phyloP scores from a whole-genome alignment of 140 eudicot genomes.

The Oenanthe javanica region DNA sequence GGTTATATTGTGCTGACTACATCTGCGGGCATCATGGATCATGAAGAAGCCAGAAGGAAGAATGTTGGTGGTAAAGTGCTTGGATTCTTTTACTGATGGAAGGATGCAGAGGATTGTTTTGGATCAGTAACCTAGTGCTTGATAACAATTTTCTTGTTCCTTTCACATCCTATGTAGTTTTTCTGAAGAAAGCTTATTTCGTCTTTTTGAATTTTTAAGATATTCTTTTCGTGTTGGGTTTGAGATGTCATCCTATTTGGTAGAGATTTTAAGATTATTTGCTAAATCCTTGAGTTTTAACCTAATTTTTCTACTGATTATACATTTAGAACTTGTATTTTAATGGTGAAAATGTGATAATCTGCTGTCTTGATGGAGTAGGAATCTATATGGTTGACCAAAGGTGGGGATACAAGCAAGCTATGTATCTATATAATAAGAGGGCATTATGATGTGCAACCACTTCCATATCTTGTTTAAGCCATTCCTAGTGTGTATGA shows the following conservation, averaged over 20 bases:
- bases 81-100: constrained; percentile 47
- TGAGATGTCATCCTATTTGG: not conserved
- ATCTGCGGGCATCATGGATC: constrained; percentile 78
- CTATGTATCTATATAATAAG: not conserved
- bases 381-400: not conserved
- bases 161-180: not conserved
- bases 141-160: not conserved
- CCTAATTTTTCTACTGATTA: not conserved
- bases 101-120: not conserved
- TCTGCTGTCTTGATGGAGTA: not conserved
- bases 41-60: constrained; percentile 71
- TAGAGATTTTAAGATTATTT: not conserved
- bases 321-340: not conserved
- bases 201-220: not conserved
- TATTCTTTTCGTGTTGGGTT: not conserved
- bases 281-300: not conserved
- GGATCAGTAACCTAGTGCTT: constrained; percentile 3
- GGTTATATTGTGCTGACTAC: constrained; percentile 67
- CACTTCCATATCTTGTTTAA: not conserved
- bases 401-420: too few relatives aligned
- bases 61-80: constrained; percentile 69
- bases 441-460: not conserved
- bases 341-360: not conserved
- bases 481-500: not conserved
- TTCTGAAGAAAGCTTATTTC: not conserved